These are phyloP conservation scores for Gorgonomyces haynaldii DNA, from an alignment of 192 early-diverging fungal genomes.

Conservation along the genomic window DNA sequence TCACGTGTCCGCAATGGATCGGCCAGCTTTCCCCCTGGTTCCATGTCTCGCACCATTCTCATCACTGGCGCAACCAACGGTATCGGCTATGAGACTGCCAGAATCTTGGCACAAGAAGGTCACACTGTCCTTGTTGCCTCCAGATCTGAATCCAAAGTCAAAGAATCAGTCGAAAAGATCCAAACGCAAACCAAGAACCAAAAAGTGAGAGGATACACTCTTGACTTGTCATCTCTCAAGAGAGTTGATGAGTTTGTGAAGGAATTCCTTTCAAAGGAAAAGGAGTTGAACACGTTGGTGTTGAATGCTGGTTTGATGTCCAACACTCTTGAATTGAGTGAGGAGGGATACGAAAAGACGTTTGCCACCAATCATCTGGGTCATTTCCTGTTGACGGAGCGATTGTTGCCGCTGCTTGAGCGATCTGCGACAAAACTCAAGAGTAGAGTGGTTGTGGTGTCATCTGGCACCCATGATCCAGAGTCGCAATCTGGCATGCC, in stretches of 20 bases:
- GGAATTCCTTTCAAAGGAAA: neutral
- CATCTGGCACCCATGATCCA: constrained; percentile 1
- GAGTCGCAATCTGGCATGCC: neutral
- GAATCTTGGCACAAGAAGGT: neutral
- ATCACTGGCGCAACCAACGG: constrained; percentile 1
- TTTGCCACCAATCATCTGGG: constrained; percentile 16
- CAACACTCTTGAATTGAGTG: neutral
- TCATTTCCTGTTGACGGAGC: constrained; percentile 17
- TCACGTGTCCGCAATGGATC: too few relatives aligned
- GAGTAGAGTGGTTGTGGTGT: neutral
- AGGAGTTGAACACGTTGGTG: neutral
- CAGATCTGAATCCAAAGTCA: neutral
- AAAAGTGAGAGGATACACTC: neutral
- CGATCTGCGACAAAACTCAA: too few relatives aligned
- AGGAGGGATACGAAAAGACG: constrained; percentile 5
- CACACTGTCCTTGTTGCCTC: constrained; percentile 8
- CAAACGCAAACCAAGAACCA: neutral
- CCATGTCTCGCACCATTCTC: neutral
- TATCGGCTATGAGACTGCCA: constrained; percentile 1
- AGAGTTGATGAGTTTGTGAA: neutral
- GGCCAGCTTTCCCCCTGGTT: neutral
- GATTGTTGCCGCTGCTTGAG: neutral
- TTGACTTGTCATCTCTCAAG: neutral
- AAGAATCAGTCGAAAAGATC: constrained; percentile 3
- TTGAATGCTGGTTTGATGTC: constrained; percentile 8